Evolutionary conservation across 352 stramenopile species (phyloP).

Genomic region (Aphanomyces stellatus): DNA sequence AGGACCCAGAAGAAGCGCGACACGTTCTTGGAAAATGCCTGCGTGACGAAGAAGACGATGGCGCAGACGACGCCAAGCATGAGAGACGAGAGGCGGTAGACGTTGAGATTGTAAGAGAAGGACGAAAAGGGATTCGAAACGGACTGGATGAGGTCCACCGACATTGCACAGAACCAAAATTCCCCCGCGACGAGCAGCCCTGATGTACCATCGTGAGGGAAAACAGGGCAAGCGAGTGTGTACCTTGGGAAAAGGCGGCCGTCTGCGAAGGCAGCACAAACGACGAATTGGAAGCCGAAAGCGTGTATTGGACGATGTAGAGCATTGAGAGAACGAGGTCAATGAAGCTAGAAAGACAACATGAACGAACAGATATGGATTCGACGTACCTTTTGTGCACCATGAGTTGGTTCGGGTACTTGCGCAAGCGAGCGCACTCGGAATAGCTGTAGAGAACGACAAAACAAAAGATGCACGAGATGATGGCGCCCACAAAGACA

Average conservation of each 20-base stretch:
- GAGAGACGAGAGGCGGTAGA: conserved; percentile 80
- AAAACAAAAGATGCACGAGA: conserved; percentile 61
- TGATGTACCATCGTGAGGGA: not conserved
- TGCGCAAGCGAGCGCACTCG: conserved; percentile 40
- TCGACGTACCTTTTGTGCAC: conserved; percentile 64
- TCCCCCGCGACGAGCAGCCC: conserved; percentile 73
- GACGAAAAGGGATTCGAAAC: conserved; percentile 86
- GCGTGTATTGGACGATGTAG: conserved; percentile 65
- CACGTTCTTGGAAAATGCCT: conserved; percentile 3
- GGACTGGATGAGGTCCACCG: conserved; percentile 82
- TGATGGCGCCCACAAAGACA: conserved; percentile 60
- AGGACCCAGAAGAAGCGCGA: conserved; percentile 76
- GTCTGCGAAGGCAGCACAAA: conserved; percentile 38
- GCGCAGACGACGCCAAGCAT: conserved; percentile 62
- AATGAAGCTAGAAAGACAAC: conserved; percentile 31
- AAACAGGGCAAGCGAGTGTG: not conserved
- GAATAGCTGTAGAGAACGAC: conserved; percentile 66
- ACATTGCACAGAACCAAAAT: conserved; percentile 86
- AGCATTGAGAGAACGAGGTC: conserved; percentile 59
- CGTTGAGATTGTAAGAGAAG: conserved; percentile 69
- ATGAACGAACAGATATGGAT: not conserved
- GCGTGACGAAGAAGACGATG: conserved; percentile 35
- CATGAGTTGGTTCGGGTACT: conserved; percentile 78
- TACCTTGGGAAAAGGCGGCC: conserved; percentile 29
- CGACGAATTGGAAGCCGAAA: conserved; percentile 55